Percentiles rank a stretch among this genome's conserved stretches.
Evolutionary conservation across 1,284 basidiomycete genomes (phyloP).

Genomic region (Rhodotorula sp.): DNA sequence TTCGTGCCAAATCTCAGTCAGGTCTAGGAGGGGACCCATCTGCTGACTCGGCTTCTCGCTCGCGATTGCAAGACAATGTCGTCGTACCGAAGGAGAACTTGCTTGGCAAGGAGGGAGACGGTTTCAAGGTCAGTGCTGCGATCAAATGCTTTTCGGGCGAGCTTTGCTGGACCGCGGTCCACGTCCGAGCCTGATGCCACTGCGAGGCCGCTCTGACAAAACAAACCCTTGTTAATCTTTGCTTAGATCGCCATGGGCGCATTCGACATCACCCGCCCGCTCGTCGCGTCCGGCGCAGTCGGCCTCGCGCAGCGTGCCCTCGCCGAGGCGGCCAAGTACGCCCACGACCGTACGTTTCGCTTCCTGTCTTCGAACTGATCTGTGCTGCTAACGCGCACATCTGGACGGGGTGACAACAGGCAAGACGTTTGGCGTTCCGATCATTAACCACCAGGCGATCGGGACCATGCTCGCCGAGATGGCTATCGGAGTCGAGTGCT

Average conservation of each 20-base stretch:
- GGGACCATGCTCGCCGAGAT: slow-evolving; percentile 60
- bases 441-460: slow-evolving; percentile 58
- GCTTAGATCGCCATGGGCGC: slow-evolving; percentile 53
- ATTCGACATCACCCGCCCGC: slow-evolving; percentile 53
- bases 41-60: not conserved
- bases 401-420: not conserved
- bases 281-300: slow-evolving; percentile 57
- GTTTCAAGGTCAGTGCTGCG: slow-evolving; percentile 47
- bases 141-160: not conserved
- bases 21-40: not conserved
- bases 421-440: slow-evolving; percentile 58
- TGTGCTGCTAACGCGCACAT: too few species aligned
- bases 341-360: slow-evolving; percentile 51
- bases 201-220: too few species aligned
- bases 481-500: slow-evolving; percentile 51
- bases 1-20: too few species aligned
- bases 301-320: slow-evolving; percentile 57
- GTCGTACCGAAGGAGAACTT: slow-evolving; percentile 53
- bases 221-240: not conserved
- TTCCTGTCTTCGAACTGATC: too few species aligned
- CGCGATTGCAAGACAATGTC: slow-evolving; percentile 31
- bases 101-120: slow-evolving; percentile 56
- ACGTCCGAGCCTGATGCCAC: not conserved
- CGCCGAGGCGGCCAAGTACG: slow-evolving; percentile 57
- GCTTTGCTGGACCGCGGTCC: not conserved